Evolutionary conservation across 495 filamentous ascomycete genomes (phyloP).

Genomic region (Xylaria intraflava): DNA sequence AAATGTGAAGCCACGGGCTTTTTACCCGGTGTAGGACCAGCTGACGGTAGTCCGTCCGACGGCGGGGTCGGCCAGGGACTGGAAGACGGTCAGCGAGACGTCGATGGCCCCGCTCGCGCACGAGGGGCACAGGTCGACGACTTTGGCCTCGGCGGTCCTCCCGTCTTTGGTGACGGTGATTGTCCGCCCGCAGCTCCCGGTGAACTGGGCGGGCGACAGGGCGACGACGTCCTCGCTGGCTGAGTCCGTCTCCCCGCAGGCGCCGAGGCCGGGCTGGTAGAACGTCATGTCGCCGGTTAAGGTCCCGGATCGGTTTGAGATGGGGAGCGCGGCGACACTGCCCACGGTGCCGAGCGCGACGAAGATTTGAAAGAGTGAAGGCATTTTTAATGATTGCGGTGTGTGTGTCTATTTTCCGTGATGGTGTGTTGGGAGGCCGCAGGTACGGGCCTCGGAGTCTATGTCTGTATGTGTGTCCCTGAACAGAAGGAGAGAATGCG

Average conservation of each 20-base stretch:
- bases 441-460: background rate
- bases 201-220: conserved; percentile 31
- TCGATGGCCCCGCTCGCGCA: conserved; percentile 46
- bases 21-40: conserved; percentile 22
- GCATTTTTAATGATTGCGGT: background rate
- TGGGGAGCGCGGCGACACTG: conserved; percentile 10
- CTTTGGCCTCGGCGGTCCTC: conserved; percentile 48
- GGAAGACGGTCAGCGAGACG: conserved; percentile 41
- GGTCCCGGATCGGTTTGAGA: conserved; percentile 9
- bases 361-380: conserved; percentile 1
- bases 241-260: conserved; percentile 38
- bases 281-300: conserved; percentile 42
- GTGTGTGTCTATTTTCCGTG: background rate
- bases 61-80: conserved; percentile 29
- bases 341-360: conserved; percentile 4
- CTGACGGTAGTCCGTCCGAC: conserved; percentile 32
- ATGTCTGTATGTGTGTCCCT: background rate
- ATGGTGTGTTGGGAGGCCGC: background rate
- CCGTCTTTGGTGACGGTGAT: conserved; percentile 54
- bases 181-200: conserved; percentile 54
- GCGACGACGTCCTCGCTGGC: conserved; percentile 38
- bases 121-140: conserved; percentile 71
- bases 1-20: background rate
- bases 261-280: conserved; percentile 40
- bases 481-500: background rate